These are phyloP conservation scores for Hyaloscypha hepaticicola DNA, from an alignment of 495 filamentous ascomycete species.

Conservation along the genomic window DNA sequence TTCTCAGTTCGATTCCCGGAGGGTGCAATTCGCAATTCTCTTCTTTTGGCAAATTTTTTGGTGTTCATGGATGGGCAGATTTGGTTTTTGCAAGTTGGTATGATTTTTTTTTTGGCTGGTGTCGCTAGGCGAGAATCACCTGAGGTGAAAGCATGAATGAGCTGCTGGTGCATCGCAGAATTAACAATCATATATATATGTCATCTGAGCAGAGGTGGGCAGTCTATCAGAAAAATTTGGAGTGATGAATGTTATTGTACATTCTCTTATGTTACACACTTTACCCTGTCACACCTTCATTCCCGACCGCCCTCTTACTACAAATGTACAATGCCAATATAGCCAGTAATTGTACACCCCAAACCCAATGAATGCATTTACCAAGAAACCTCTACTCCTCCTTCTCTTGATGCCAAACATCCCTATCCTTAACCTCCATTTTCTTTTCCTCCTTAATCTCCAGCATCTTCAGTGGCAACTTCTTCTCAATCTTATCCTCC, in stretches of 20 bases:
- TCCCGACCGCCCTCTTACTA: neutral
- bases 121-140: neutral
- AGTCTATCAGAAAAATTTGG: too few species aligned
- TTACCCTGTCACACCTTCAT: neutral
- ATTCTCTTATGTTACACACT: neutral
- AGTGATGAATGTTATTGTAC: neutral
- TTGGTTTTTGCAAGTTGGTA: too few species aligned
- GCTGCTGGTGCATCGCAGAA: too few species aligned
- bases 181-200: too few species aligned
- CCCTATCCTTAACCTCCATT: neutral
- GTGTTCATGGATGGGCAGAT: too few species aligned
- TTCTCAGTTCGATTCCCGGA: constrained; percentile 31
- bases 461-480: constrained; percentile 19
- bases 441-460: neutral
- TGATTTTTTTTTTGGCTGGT: neutral
- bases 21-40: too few species aligned
- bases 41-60: too few species aligned
- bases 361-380: neutral
- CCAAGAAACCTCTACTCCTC: neutral
- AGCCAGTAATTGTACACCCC: neutral
- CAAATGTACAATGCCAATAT: neutral
- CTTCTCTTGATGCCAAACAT: neutral
- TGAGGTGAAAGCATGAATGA: too few species aligned
- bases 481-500: constrained; percentile 48
- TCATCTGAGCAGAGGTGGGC: too few species aligned